A percentile compares a stretch with the other conserved stretches of the same genome.
Conservation (phyloP, 169 alveolate species). For the Cryptosporidium parvum region DNA sequence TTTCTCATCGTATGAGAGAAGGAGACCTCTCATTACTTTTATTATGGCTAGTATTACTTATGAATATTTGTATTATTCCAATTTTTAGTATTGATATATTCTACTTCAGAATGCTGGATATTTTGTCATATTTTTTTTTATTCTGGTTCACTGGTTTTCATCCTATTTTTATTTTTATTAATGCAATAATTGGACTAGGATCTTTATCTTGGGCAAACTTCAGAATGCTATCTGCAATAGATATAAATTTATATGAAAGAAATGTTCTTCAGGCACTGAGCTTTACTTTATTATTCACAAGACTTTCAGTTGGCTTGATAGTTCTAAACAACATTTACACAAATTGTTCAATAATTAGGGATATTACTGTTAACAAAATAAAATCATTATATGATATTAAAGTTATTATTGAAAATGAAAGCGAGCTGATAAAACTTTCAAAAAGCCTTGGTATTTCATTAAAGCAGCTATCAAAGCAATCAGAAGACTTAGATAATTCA, state of each 20-base stretch:
- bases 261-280: constrained; percentile 24
- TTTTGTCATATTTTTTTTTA: constrained; percentile 39
- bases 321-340: constrained; percentile 31
- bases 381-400: constrained; percentile 43
- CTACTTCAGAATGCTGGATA: constrained; percentile 54
- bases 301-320: constrained; percentile 64
- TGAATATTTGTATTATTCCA: constrained; percentile 67
- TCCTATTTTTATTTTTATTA: constrained; percentile 46
- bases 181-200: constrained; percentile 26
- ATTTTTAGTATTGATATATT: constrained; percentile 35
- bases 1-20: constrained; percentile 57
- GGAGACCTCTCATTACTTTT: constrained; percentile 44
- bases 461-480: constrained; percentile 26
- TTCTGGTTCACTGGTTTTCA: constrained; percentile 76
- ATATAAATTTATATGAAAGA: constrained; percentile 17
- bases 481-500: background rate
- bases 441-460: constrained; percentile 55
- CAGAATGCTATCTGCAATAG: constrained; percentile 25
- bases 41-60: constrained; percentile 51
- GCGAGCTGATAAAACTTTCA: constrained; percentile 38
- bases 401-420: constrained; percentile 63
- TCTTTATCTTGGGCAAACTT: constrained; percentile 57
- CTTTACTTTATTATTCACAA: constrained; percentile 29
- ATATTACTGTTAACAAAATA: constrained; percentile 39
- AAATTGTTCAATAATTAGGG: constrained; percentile 67